A percentile compares a stretch with the other conserved stretches of the same genome.
Evolutionary conservation across 495 filamentous ascomycete genomes (phyloP).

Genomic region (Venustampulla echinocandica): DNA sequence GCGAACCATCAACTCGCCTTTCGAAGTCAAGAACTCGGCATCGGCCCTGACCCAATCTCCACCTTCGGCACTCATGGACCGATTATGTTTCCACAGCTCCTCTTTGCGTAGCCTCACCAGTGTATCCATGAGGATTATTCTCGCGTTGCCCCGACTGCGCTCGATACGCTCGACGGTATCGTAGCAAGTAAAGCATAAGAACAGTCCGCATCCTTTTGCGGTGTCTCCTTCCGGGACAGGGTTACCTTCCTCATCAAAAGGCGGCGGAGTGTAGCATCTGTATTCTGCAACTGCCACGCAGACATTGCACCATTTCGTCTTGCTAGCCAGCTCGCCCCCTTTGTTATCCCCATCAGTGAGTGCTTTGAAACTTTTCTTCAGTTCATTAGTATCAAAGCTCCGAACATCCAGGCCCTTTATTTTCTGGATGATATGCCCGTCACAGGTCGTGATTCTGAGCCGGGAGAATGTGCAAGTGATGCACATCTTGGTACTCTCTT

Average conservation of each 20-base stretch:
- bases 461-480: conserved; percentile 3
- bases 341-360: not conserved
- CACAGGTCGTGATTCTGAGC: not conserved
- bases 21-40: conserved; percentile 8
- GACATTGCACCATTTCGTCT: conserved; percentile 12
- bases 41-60: conserved; percentile 11
- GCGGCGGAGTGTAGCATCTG: conserved; percentile 3
- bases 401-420: not conserved
- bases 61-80: not conserved
- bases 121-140: not conserved
- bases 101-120: not conserved
- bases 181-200: conserved; percentile 7
- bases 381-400: not conserved
- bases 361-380: not conserved
- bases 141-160: not conserved
- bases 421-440: not conserved
- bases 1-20: conserved; percentile 9
- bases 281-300: conserved; percentile 9
- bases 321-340: not conserved
- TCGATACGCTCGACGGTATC: not conserved
- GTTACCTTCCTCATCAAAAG: not conserved
- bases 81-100: not conserved
- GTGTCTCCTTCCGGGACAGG: not conserved
- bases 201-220: conserved; percentile 7
- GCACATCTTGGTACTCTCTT: conserved; percentile 8